These are phyloP conservation scores for Epichloe baconii DNA, from an alignment of 2,329 filamentous ascomycete genomes.

Conservation along the genomic window DNA sequence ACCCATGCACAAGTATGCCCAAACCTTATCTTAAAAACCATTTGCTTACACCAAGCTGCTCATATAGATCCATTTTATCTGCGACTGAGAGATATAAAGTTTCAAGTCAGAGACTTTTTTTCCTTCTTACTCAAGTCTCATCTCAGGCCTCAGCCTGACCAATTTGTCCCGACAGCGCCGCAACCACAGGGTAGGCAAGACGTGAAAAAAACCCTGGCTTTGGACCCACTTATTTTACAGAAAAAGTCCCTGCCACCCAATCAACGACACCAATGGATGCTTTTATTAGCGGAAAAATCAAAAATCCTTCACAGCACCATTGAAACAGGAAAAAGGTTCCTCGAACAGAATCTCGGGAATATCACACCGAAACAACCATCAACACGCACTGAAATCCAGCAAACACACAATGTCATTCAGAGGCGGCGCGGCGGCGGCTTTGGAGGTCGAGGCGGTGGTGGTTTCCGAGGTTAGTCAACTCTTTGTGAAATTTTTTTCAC, in stretches of 20 bases:
- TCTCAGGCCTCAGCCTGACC: too few relatives aligned
- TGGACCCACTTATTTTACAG: too few relatives aligned
- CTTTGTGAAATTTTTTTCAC: background rate
- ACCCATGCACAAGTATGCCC: too few relatives aligned
- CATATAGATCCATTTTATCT: too few relatives aligned
- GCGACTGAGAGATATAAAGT: too few relatives aligned
- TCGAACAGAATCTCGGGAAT: background rate
- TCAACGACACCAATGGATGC: background rate
- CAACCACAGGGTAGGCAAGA: background rate
- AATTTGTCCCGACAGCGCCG: too few relatives aligned
- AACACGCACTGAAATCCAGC: background rate
- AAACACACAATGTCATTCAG: conserved; percentile 10
- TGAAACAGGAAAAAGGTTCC: conserved; percentile 6
- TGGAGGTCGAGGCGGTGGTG: conserved; percentile 9
- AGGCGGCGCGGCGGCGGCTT: conserved; percentile 11
- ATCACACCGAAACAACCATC: conserved; percentile 2
- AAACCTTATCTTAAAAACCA: too few relatives aligned
- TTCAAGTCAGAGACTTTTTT: too few relatives aligned
- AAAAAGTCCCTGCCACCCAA: background rate
- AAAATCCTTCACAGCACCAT: conserved; percentile 4
- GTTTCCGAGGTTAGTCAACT: conserved; percentile 8
- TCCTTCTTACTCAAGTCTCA: too few relatives aligned
- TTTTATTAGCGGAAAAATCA: conserved; percentile 4
- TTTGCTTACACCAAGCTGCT: too few relatives aligned
- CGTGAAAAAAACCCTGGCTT: background rate